Evolutionary conservation across 495 filamentous ascomycete genomes (phyloP).

Genomic region (Polyplosphaeria fusca): DNA sequence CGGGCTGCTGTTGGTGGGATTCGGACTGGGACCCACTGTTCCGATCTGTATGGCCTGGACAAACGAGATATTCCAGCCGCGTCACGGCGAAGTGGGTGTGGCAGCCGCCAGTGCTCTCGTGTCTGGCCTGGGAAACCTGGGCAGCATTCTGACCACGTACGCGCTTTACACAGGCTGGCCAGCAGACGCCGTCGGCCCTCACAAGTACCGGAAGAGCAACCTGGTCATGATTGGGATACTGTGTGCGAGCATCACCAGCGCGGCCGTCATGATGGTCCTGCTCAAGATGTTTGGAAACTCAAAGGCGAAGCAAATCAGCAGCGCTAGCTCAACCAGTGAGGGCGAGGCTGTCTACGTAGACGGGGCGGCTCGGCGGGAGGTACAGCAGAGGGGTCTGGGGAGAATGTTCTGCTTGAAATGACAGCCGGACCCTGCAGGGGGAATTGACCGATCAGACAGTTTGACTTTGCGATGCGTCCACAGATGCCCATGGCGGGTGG

Average conservation of each 20-base stretch:
- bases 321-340: slow-evolving; percentile 43
- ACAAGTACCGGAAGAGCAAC: slow-evolving; percentile 79
- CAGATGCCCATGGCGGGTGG: slow-evolving; percentile 2
- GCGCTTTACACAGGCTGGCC: slow-evolving; percentile 85
- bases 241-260: slow-evolving; percentile 68
- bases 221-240: slow-evolving; percentile 85
- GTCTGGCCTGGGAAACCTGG: slow-evolving; percentile 79
- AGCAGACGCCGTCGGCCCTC: slow-evolving; percentile 64
- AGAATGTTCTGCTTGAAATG: slow-evolving; percentile 50
- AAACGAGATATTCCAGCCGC: slow-evolving; percentile 81
- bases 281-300: slow-evolving; percentile 61
- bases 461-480: slow-evolving; percentile 10
- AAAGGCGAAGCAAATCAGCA: slow-evolving; percentile 48
- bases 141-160: slow-evolving; percentile 82
- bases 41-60: slow-evolving; percentile 94
- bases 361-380: slow-evolving; percentile 67
- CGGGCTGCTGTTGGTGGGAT: slow-evolving; percentile 84
- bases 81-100: slow-evolving; percentile 87
- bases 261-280: slow-evolving; percentile 63
- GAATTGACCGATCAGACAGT: slow-evolving; percentile 13
- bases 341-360: slow-evolving; percentile 55
- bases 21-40: slow-evolving; percentile 86
- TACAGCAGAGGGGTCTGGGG: slow-evolving; percentile 63
- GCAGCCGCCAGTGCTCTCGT: slow-evolving; percentile 85
- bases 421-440: slow-evolving; percentile 10